Percentiles rank a stretch among this genome's conserved stretches.
phyloP scores from a whole-genome alignment of 306 rosid genomes.

The Chamaecrista fasciculata region DNA sequence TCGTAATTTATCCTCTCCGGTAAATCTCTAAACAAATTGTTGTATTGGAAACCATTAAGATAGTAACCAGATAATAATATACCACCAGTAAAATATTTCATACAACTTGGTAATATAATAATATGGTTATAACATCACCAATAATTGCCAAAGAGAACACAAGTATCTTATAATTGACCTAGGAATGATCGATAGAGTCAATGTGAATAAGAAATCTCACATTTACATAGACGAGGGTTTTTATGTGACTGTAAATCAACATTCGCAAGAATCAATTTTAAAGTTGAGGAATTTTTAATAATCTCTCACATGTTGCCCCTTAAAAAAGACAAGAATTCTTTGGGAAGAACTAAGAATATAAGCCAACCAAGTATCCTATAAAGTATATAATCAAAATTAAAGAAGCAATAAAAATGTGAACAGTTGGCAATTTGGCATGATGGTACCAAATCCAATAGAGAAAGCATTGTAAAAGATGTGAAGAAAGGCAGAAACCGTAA shows the following conservation, averaged over 20 bases:
- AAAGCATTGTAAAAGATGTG: slow-evolving; percentile 22
- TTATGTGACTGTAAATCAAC: not conserved
- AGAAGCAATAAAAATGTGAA: not conserved
- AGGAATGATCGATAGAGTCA: not conserved
- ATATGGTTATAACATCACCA: not conserved
- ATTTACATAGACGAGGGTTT: not conserved
- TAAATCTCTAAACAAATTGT: not conserved
- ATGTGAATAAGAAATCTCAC: not conserved
- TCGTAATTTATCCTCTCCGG: not conserved
- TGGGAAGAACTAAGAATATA: not conserved
- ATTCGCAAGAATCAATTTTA: too few species aligned
- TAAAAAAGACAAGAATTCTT: not conserved
- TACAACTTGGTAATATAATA: not conserved
- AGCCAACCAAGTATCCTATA: not conserved
- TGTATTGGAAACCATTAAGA: not conserved
- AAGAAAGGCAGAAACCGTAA: not conserved
- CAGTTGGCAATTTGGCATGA: slow-evolving; percentile 19
- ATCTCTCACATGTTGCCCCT: not conserved
- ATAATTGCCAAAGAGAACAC: not conserved
- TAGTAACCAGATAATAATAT: not conserved
- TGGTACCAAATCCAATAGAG: not conserved
- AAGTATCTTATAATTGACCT: not conserved
- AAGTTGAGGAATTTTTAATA: not conserved
- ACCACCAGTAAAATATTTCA: not conserved
- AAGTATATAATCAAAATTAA: not conserved